Evolutionary conservation across 169 alveolate species (phyloP).

Genomic region (Miamiensis avidus): DNA sequence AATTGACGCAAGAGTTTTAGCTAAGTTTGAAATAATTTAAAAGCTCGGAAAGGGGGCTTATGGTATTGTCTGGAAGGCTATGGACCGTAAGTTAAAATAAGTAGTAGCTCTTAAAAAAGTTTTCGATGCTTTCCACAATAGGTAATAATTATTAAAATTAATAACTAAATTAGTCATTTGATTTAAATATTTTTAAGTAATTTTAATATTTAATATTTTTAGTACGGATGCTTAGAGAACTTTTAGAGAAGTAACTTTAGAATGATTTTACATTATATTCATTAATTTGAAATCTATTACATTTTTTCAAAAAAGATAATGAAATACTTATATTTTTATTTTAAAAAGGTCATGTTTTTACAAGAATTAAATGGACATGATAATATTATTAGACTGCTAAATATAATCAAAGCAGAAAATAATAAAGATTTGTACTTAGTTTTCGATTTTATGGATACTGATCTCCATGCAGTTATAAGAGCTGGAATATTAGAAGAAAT

Average conservation of each 20-base stretch:
- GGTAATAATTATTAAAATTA: conserved; percentile 3
- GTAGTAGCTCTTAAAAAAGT: conserved; percentile 61
- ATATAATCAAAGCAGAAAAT: conserved; percentile 51
- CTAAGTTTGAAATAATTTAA: conserved; percentile 49
- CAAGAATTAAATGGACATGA: conserved; percentile 58
- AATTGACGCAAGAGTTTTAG: conserved; percentile 58
- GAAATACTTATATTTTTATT: too few species aligned
- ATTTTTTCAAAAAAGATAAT: background rate
- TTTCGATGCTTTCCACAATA: conserved; percentile 56
- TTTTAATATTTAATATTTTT: too few species aligned
- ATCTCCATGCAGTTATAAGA: conserved; percentile 98
- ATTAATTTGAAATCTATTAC: background rate
- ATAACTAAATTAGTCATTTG: background rate
- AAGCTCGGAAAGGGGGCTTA: conserved; percentile 72
- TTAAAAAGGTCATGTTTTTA: conserved; percentile 15
- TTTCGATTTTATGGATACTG: conserved; percentile 99
- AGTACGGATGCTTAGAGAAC: conserved; percentile 71
- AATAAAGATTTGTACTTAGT: conserved; percentile 91
- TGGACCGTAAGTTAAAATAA: conserved; percentile 49
- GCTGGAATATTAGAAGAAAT: conserved; percentile 97
- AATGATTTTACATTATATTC: background rate
- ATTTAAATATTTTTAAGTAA: conserved; percentile 9
- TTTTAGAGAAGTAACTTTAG: conserved; percentile 57
- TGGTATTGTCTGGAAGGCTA: conserved; percentile 73
- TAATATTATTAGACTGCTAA: conserved; percentile 41